Conservation (phyloP, 164 flowering plant genomes). For the Piper longum region DNA sequence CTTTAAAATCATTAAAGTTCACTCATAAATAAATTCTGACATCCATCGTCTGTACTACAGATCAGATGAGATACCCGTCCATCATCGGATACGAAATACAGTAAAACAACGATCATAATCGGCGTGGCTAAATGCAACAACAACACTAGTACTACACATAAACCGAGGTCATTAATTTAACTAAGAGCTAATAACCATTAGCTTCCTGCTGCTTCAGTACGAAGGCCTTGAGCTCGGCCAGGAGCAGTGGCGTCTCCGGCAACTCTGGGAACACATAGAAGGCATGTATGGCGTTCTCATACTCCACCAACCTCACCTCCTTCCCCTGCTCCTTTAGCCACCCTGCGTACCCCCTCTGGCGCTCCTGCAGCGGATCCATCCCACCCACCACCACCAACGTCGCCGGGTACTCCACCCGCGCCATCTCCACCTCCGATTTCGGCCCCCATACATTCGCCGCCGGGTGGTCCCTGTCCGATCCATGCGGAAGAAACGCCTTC, state of each 20-base stretch:
- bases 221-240: constrained; percentile 19
- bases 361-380: constrained; percentile 36
- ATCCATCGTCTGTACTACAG: too few species aligned
- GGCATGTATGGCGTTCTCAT: constrained; percentile 27
- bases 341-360: constrained; percentile 34
- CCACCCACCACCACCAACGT: constrained; percentile 33
- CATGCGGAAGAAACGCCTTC: constrained; percentile 36
- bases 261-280: constrained; percentile 35
- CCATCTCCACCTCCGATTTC: constrained; percentile 14
- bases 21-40: too few species aligned
- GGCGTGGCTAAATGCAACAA: too few species aligned
- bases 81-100: too few species aligned
- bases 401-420: constrained; percentile 22
- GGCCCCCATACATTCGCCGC: constrained; percentile 30
- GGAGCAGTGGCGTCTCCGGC: constrained; percentile 14
- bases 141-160: too few species aligned
- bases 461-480: constrained; percentile 31
- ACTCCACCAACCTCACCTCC: constrained; percentile 22
- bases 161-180: too few species aligned
- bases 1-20: too few species aligned
- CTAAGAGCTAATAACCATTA: too few species aligned
- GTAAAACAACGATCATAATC: too few species aligned
- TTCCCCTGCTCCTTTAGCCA: constrained; percentile 28
- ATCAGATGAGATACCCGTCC: too few species aligned
- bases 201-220: not conserved